phyloP scores from a whole-genome alignment of 106 monocot species.

The Phalaenopsis equestris region DNA sequence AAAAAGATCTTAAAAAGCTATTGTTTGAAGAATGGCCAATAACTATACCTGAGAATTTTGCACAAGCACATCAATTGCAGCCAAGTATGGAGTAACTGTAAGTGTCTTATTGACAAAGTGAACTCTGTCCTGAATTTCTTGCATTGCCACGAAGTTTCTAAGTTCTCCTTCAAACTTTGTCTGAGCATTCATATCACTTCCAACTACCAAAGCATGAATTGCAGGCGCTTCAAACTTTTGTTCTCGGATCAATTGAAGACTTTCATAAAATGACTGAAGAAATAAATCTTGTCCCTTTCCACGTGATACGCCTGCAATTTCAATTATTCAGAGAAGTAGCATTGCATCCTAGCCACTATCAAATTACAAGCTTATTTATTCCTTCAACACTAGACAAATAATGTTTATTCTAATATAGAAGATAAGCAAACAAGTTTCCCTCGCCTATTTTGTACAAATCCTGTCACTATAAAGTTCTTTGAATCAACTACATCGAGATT shows the following conservation, averaged over 20 bases:
- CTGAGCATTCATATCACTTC: slow-evolving; percentile 92
- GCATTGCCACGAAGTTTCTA: slow-evolving; percentile 58
- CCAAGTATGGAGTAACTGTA: slow-evolving; percentile 80
- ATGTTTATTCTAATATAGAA: not conserved
- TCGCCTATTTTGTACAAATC: not conserved
- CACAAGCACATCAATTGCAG: slow-evolving; percentile 91
- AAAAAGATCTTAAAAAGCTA: not conserved
- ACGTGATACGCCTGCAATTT: slow-evolving; percentile 78
- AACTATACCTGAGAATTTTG: slow-evolving; percentile 91
- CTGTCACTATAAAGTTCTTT: not conserved
- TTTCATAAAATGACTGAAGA: slow-evolving; percentile 76
- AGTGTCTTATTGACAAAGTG: slow-evolving; percentile 95
- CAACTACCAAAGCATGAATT: slow-evolving; percentile 80
- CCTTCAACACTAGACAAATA: not conserved
- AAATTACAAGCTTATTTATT: not conserved
- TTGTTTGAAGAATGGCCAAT: not conserved
- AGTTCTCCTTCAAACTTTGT: slow-evolving; percentile 81
- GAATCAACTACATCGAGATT: not conserved
- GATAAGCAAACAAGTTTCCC: not conserved
- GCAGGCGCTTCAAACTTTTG: slow-evolving; percentile 75
- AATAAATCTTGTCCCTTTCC: slow-evolving; percentile 95
- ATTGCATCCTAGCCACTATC: not conserved
- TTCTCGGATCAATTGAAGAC: slow-evolving; percentile 52
- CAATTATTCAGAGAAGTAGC: not conserved
- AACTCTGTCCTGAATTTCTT: slow-evolving; percentile 63